Conservation (phyloP, 768 basidiomycete species). For the Podaxis sp. region DNA sequence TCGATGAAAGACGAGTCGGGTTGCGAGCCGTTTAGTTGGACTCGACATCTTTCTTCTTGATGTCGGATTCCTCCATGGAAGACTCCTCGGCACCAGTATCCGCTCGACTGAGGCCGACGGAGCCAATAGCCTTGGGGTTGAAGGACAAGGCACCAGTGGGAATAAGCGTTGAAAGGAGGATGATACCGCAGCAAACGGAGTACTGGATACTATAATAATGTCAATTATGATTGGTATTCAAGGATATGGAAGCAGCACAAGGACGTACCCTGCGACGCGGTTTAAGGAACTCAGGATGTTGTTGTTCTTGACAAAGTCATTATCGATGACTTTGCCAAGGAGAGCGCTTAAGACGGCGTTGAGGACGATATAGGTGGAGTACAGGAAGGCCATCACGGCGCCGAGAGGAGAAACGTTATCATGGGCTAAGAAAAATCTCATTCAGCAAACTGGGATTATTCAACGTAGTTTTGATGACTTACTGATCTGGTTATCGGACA, state of each 20-base stretch:
- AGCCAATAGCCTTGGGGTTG: slow-evolving; percentile 30
- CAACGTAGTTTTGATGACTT: background rate
- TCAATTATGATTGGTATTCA: background rate
- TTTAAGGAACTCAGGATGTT: slow-evolving; percentile 24
- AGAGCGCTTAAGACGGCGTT: slow-evolving; percentile 20
- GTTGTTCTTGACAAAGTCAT: slow-evolving; percentile 22
- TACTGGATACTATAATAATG: slow-evolving; percentile 25
- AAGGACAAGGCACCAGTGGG: slow-evolving; percentile 30
- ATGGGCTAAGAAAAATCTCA: slow-evolving; percentile 21
- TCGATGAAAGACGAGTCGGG: background rate
- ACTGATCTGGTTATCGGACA: slow-evolving; percentile 29
- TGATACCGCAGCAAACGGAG: slow-evolving; percentile 28
- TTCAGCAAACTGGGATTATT: background rate
- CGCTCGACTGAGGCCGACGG: background rate
- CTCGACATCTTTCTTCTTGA: background rate
- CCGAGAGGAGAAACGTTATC: slow-evolving; percentile 28
- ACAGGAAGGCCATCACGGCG: slow-evolving; percentile 34
- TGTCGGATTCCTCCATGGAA: background rate
- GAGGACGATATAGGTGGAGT: slow-evolving; percentile 34
- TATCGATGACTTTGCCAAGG: slow-evolving; percentile 32
- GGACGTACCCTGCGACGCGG: slow-evolving; percentile 30
- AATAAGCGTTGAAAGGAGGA: slow-evolving; percentile 29
- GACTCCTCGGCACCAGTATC: background rate
- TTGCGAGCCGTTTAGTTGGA: background rate
- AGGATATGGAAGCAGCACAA: background rate